phyloP scores from a whole-genome alignment of 768 basidiomycete genomes.

The Pulveroboletus sp. region DNA sequence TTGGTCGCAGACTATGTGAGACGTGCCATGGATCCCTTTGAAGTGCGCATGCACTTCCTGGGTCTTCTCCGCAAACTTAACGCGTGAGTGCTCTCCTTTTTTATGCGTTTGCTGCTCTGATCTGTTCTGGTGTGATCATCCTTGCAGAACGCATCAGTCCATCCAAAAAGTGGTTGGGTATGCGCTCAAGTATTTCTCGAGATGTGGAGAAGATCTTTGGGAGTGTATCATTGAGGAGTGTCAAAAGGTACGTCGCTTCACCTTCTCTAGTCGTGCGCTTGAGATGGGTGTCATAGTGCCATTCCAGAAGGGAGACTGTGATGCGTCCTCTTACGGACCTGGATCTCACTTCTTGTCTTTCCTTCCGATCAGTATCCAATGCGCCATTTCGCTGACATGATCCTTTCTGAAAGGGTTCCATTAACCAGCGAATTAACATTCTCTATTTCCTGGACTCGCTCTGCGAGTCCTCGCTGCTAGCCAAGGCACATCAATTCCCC shows the following conservation, averaged over 20 bases:
- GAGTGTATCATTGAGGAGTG: constrained; percentile 90
- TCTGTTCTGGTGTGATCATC: too few species aligned
- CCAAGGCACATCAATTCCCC: constrained; percentile 49
- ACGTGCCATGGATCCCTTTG: constrained; percentile 47
- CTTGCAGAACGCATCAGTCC: constrained; percentile 71
- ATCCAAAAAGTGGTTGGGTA: constrained; percentile 85
- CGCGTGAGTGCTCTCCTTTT: constrained; percentile 40
- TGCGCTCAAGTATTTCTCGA: constrained; percentile 77
- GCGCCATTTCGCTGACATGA: background rate
- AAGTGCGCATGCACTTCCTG: constrained; percentile 73
- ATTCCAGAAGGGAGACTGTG: too few species aligned
- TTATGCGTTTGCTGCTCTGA: background rate
- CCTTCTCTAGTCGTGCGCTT: too few species aligned
- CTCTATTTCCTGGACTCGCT: constrained; percentile 87
- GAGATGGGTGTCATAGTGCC: too few species aligned
- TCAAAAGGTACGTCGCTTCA: constrained; percentile 55
- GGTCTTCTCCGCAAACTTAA: constrained; percentile 56
- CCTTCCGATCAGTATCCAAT: background rate
- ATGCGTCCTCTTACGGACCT: too few species aligned
- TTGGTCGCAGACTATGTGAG: too few species aligned
- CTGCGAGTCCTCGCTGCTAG: constrained; percentile 71
- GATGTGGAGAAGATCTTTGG: constrained; percentile 90
- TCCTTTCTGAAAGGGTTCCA: constrained; percentile 52
- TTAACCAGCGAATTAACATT: constrained; percentile 91
- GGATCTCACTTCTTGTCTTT: too few species aligned